A percentile compares a stretch with the other conserved stretches of the same genome.
Evolutionary conservation across 148 eudicot species (phyloP).

Genomic region (Chenopodium quinoa): DNA sequence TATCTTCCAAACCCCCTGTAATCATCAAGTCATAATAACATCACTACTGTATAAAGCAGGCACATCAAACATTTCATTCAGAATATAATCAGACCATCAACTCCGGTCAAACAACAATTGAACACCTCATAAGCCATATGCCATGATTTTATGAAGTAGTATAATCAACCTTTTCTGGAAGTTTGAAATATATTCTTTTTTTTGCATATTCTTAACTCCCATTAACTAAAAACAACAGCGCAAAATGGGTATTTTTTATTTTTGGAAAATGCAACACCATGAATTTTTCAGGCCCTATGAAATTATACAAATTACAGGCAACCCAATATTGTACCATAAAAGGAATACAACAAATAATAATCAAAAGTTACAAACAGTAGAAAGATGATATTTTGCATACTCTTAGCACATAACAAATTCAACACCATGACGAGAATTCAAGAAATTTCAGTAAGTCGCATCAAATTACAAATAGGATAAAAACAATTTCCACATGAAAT

Average conservation of each 20-base stretch:
- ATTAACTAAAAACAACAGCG: not conserved
- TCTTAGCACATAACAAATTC: not conserved
- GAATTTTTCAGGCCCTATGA: not conserved
- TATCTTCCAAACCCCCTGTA: constrained; percentile 54
- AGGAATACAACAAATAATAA: not conserved
- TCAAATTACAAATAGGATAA: no score
- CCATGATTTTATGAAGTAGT: not conserved
- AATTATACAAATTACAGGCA: not conserved
- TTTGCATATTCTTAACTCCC: not conserved
- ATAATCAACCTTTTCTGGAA: no score
- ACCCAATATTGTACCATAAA: not conserved
- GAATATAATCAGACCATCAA: not conserved
- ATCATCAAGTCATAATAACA: constrained; percentile 16
- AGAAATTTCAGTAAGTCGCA: no score
- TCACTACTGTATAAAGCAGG: not conserved
- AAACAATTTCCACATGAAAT: not conserved
- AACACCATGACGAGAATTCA: not conserved
- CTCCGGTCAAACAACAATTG: not conserved
- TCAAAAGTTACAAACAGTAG: not conserved
- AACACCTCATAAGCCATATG: not conserved
- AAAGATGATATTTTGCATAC: not conserved
- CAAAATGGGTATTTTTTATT: not conserved
- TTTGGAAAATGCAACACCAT: not conserved
- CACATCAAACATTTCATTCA: constrained; percentile 13
- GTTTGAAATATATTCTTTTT: not conserved